Conservation (phyloP, 441 rosid genomes). For the Euphorbia schlechtendalii region DNA sequence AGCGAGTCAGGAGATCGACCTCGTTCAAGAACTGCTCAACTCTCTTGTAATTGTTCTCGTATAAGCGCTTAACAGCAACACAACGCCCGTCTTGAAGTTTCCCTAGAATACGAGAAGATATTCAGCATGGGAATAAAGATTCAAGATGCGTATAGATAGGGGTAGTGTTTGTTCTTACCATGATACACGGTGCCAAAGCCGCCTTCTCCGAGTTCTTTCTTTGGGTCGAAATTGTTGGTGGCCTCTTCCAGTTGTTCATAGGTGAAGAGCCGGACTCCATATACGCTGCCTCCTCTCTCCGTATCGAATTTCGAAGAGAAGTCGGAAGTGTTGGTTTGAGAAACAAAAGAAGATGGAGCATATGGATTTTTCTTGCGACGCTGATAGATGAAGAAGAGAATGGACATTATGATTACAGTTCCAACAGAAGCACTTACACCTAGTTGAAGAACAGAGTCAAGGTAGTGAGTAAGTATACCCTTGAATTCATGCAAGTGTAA, state of each 20-base stretch:
- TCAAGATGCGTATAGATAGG: no score
- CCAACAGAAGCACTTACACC: slow-evolving; percentile 20
- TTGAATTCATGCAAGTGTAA: background rate
- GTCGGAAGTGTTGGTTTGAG: slow-evolving; percentile 30
- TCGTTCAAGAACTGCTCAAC: slow-evolving; percentile 83
- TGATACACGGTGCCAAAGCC: slow-evolving; percentile 83
- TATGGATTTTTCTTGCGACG: slow-evolving; percentile 24
- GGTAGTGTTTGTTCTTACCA: slow-evolving; percentile 35
- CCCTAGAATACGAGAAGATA: slow-evolving; percentile 24
- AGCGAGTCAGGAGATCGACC: slow-evolving; percentile 57
- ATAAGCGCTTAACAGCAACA: slow-evolving; percentile 92
- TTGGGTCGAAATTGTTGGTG: slow-evolving; percentile 52
- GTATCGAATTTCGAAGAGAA: slow-evolving; percentile 29
- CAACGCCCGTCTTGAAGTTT: slow-evolving; percentile 66
- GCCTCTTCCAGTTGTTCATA: slow-evolving; percentile 70
- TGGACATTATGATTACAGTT: slow-evolving; percentile 21
- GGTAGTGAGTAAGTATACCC: background rate
- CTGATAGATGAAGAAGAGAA: slow-evolving; percentile 17
- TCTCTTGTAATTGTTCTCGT: slow-evolving; percentile 57
- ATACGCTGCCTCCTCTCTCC: slow-evolving; percentile 33
- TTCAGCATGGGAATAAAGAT: no score
- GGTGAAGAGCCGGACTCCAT: slow-evolving; percentile 53
- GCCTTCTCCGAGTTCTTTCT: slow-evolving; percentile 74
- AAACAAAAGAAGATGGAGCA: slow-evolving; percentile 23
- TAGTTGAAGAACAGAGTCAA: slow-evolving; percentile 8